Evolutionary conservation across 2,329 filamentous ascomycete species (phyloP).

Genomic region (Blastomyces emzantsi): DNA sequence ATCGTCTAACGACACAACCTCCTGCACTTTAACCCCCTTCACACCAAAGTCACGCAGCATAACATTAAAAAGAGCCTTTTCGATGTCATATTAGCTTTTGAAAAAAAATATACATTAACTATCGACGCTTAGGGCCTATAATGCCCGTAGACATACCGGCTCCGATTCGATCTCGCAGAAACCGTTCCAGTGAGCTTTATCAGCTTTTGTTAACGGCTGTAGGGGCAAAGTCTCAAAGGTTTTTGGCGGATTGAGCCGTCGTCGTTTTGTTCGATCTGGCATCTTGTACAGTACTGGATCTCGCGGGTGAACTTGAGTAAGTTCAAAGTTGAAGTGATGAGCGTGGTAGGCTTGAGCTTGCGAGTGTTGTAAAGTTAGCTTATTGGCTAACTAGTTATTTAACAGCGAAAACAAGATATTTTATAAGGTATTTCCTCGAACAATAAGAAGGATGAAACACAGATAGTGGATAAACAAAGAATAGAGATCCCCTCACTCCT

Average conservation of each 20-base stretch:
- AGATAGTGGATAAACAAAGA: neutral
- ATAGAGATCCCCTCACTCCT: neutral
- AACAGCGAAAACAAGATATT: too few relatives aligned
- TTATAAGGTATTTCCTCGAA: neutral
- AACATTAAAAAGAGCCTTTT: conserved; percentile 70
- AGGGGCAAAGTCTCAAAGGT: conserved; percentile 23
- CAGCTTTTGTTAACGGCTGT: conserved; percentile 26
- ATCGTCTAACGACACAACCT: conserved; percentile 57
- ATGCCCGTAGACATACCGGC: conserved; percentile 52
- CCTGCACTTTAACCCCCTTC: conserved; percentile 26
- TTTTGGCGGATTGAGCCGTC: conserved; percentile 20
- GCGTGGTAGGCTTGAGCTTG: neutral
- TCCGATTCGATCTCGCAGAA: conserved; percentile 75
- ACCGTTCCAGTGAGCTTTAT: conserved; percentile 39
- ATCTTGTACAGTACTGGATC: conserved; percentile 19
- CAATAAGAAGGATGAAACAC: neutral
- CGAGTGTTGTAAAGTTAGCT: neutral
- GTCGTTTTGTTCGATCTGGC: conserved; percentile 25
- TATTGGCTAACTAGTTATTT: too few relatives aligned
- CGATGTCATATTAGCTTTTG: conserved; percentile 15
- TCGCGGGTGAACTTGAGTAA: neutral
- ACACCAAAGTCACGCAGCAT: conserved; percentile 76
- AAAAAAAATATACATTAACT: conserved; percentile 3
- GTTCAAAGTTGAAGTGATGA: neutral
- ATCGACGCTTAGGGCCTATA: neutral